Conservation (phyloP, 352 stramenopile genomes). For the Thraustotheca clavata region DNA sequence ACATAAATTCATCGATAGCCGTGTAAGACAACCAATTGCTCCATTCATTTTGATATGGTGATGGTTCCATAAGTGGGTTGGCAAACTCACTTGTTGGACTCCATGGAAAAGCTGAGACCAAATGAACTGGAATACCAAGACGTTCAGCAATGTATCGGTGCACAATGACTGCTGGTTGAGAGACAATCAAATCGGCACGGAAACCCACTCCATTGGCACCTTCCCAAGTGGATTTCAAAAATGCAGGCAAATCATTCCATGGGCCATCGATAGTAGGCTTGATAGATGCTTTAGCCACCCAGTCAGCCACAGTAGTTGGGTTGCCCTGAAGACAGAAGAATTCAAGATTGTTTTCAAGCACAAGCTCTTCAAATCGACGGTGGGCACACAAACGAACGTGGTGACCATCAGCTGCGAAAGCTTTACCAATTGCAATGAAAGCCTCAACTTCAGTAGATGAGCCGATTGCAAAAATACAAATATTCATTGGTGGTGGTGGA, state of each 20-base stretch:
- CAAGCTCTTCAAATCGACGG: constrained; percentile 51
- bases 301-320: constrained; percentile 35
- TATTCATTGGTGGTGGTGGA: constrained; percentile 54
- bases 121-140: constrained; percentile 64
- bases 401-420: constrained; percentile 75
- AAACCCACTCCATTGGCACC: constrained; percentile 31
- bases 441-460: constrained; percentile 65
- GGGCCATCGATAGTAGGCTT: constrained; percentile 36
- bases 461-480: constrained; percentile 55
- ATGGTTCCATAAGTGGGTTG: constrained; percentile 32
- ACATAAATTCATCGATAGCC: constrained; percentile 42
- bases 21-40: constrained; percentile 47
- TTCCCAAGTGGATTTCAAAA: constrained; percentile 1
- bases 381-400: constrained; percentile 86
- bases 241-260: background rate
- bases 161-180: constrained; percentile 52
- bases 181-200: constrained; percentile 57
- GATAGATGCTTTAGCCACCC: too few relatives aligned
- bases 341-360: constrained; percentile 48
- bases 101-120: constrained; percentile 41
- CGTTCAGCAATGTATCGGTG: constrained; percentile 54
- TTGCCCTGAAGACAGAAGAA: constrained; percentile 57
- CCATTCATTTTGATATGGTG: constrained; percentile 20
- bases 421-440: constrained; percentile 65
- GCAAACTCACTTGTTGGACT: constrained; percentile 52